phyloP scores from a whole-genome alignment of 2,329 filamentous ascomycete species.

The Pyrenochaeta sp. region DNA sequence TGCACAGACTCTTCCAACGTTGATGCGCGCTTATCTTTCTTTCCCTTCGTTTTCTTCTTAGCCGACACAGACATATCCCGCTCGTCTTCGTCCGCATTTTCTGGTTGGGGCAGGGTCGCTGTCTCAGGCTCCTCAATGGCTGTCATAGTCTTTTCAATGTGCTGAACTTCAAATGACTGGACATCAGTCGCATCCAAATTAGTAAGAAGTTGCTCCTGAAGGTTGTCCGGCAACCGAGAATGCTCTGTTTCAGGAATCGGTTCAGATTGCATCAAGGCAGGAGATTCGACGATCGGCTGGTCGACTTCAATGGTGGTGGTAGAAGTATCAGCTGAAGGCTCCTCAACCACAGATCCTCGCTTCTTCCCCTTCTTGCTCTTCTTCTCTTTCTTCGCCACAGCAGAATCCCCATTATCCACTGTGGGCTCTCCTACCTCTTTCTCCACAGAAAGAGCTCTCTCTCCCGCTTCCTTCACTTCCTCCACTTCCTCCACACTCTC shows the following conservation, averaged over 20 bases:
- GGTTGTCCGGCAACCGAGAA: not conserved
- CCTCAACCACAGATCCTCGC: slow-evolving; percentile 14
- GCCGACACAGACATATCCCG: slow-evolving; percentile 10
- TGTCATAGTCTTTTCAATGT: slow-evolving; percentile 1
- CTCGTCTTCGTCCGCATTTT: slow-evolving; percentile 9
- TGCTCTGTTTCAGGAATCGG: too few species aligned
- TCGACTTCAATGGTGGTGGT: slow-evolving; percentile 1
- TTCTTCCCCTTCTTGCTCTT: slow-evolving; percentile 28
- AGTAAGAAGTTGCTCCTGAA: slow-evolving; percentile 7
- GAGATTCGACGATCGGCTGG: not conserved
- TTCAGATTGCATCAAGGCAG: too few species aligned
- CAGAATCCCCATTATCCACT: slow-evolving; percentile 9
- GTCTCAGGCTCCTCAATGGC: slow-evolving; percentile 6
- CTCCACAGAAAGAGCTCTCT: not conserved
- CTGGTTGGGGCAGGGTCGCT: not conserved
- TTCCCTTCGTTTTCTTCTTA: slow-evolving; percentile 36
- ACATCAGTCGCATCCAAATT: not conserved
- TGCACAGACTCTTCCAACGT: slow-evolving; percentile 17
- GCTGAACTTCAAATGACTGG: not conserved
- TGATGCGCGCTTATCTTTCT: slow-evolving; percentile 31
- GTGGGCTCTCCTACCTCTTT: slow-evolving; percentile 3
- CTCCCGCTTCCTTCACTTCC: slow-evolving; percentile 3
- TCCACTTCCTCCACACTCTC: slow-evolving; percentile 7
- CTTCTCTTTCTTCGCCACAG: slow-evolving; percentile 20
- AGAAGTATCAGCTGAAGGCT: slow-evolving; percentile 10